A percentile compares a stretch with the other conserved stretches of the same genome.
These are phyloP conservation scores for Blastomyces gilchristii DNA, from an alignment of 2,329 filamentous ascomycete genomes.

Conservation along the genomic window DNA sequence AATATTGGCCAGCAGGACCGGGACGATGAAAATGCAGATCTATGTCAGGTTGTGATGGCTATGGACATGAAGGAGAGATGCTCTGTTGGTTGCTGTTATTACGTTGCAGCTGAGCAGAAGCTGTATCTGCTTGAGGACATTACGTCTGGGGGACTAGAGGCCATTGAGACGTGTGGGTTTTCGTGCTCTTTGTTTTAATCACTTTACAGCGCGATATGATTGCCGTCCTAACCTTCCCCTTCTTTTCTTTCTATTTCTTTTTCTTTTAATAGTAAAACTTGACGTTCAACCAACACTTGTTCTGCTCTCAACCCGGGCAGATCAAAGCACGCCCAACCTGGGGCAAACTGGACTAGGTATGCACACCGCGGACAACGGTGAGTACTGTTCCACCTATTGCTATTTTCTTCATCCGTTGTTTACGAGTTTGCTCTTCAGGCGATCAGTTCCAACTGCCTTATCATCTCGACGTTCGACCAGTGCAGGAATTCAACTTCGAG, in stretches of 20 bases:
- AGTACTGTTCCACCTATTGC: constrained; percentile 9
- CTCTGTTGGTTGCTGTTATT: constrained; percentile 75
- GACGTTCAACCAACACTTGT: constrained; percentile 54
- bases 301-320: constrained; percentile 47
- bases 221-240: constrained; percentile 19
- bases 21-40: constrained; percentile 30
- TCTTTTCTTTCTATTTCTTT: constrained; percentile 6
- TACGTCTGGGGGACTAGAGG: constrained; percentile 55
- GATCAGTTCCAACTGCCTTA: constrained; percentile 48
- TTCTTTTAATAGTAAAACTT: constrained; percentile 42
- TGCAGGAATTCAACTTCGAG: constrained; percentile 61
- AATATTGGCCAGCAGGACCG: neutral
- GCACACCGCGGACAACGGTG: constrained; percentile 24
- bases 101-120: constrained; percentile 57
- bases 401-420: constrained; percentile 9
- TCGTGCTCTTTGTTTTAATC: constrained; percentile 13
- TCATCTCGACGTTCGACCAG: constrained; percentile 56
- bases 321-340: constrained; percentile 31
- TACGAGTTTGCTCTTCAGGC: constrained; percentile 23
- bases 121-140: constrained; percentile 71
- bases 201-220: constrained; percentile 17
- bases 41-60: constrained; percentile 68
- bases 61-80: constrained; percentile 62
- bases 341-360: neutral
- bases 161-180: constrained; percentile 48